Base-by-base conservation (phyloP, 768 basidiomycete genomes). In the Naganishia kalamii region DNA sequence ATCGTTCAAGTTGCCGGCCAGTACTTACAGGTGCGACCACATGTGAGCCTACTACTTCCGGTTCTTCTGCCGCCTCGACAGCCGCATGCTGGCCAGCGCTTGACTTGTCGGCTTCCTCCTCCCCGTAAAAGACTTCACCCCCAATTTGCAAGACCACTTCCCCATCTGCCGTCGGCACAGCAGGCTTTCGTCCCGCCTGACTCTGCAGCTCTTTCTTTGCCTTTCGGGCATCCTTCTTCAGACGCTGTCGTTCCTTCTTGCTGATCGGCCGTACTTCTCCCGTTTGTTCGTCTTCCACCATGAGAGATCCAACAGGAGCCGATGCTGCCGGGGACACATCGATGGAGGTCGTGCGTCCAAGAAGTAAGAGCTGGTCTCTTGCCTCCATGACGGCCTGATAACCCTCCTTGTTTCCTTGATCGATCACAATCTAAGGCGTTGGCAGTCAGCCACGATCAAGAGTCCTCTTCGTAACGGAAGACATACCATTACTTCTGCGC, bases 11-110 rank as follows among this genome's bases (percentile, higher is more conserved):
- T 32, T 62, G 70, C n/a, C n/a, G n/a, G n/a, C n/a, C n/a, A n/a
- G n/a, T 68, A 78, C 87, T 76, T 76, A 92, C 90, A 30, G 92
- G 92, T 60, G 92, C 92, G 54, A 93, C 80, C n/a, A 93, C 88
- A 79, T 92, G 88, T 30, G 84, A 84, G 13, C 89, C 90, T 47
- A 69, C 30, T 29, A 66, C 37, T 5, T n/a, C 69, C 60, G 8
- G 47, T 60, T 27, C 33, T 50, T 67, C 68, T 11, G 67, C 67
- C 32, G 63, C 50, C 13, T 54, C 67, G n/a, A 43, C 37, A 23
- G 40, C 40, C 3, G 63, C 46, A 40, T 48, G 25, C 41, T 50
- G 78, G 66, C 74, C 70, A 71, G 72, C 67, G 79, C 79, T 13
- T 81, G 75, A 68, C 84, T 10, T 81, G 59, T 83, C 83, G n/a